phyloP scores from a whole-genome alignment of 768 basidiomycete genomes.

The Lactarius trivialis region DNA sequence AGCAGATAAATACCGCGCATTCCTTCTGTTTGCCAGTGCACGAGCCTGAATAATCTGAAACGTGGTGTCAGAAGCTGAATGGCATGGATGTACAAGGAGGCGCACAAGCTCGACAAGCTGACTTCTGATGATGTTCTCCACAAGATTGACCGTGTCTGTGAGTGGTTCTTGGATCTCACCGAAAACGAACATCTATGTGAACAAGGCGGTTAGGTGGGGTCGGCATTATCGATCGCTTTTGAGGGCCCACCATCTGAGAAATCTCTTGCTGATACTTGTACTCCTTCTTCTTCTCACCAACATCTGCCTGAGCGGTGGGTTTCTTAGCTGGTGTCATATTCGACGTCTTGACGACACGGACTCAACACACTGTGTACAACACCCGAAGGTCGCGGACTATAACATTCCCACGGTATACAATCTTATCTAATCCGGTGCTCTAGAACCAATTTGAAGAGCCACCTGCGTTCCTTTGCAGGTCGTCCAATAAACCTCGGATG shows the following conservation, averaged over 20 bases:
- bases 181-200: constrained; percentile 91
- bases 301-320: constrained; percentile 1
- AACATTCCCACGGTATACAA: neutral
- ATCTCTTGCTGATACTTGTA: constrained; percentile 93
- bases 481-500: neutral
- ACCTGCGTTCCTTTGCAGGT: neutral
- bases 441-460: neutral
- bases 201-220: neutral
- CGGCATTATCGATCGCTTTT: neutral
- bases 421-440: neutral
- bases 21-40: constrained; percentile 71
- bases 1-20: constrained; percentile 78
- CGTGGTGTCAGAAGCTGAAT: constrained; percentile 5
- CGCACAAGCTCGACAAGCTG: constrained; percentile 85
- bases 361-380: neutral
- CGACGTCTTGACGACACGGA: neutral
- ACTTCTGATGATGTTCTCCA: constrained; percentile 90
- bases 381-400: neutral
- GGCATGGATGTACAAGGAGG: neutral
- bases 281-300: constrained; percentile 36
- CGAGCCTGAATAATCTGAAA: constrained; percentile 84
- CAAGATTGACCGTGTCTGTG: constrained; percentile 79
- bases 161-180: constrained; percentile 91
- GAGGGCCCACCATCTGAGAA: constrained; percentile 72
- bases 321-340: constrained; percentile 23